Evolutionary conservation across 768 basidiomycete genomes (phyloP).

Genomic region (Boletus insuetus): DNA sequence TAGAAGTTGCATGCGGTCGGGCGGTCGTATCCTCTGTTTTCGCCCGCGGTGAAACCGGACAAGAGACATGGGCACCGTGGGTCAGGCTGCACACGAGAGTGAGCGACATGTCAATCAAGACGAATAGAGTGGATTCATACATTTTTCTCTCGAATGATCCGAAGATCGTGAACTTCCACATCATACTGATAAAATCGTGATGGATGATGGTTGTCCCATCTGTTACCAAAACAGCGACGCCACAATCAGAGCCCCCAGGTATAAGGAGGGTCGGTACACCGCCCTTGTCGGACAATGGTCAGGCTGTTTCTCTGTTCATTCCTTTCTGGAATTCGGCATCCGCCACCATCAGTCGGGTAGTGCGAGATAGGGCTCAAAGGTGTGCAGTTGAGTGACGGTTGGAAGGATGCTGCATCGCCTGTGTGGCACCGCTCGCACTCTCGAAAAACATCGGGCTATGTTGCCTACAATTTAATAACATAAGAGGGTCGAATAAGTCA

Average conservation of each 20-base stretch:
- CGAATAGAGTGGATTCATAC: slow-evolving; percentile 2
- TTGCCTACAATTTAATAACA: neutral
- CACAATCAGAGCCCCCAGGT: slow-evolving; percentile 12
- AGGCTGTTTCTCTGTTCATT: neutral
- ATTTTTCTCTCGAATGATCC: slow-evolving; percentile 7
- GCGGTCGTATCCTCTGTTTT: neutral
- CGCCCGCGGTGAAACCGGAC: neutral
- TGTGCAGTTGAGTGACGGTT: neutral
- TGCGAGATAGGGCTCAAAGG: neutral
- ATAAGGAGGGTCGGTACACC: neutral
- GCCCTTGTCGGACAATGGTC: neutral
- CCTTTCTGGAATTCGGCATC: neutral
- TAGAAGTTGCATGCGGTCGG: neutral
- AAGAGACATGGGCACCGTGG: neutral
- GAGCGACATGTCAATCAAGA: neutral
- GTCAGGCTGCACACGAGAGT: slow-evolving; percentile 4
- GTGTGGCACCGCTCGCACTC: neutral
- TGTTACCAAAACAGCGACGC: slow-evolving; percentile 5
- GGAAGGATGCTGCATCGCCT: neutral
- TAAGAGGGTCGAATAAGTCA: neutral
- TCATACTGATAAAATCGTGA: neutral
- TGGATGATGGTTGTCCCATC: slow-evolving; percentile 2
- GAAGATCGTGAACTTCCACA: slow-evolving; percentile 1
- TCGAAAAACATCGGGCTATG: neutral
- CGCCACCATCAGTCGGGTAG: neutral